Base-by-base conservation (phyloP, 225 moss, liverwort and hornwort genomes). In the Thuidium tamariscinum region DNA sequence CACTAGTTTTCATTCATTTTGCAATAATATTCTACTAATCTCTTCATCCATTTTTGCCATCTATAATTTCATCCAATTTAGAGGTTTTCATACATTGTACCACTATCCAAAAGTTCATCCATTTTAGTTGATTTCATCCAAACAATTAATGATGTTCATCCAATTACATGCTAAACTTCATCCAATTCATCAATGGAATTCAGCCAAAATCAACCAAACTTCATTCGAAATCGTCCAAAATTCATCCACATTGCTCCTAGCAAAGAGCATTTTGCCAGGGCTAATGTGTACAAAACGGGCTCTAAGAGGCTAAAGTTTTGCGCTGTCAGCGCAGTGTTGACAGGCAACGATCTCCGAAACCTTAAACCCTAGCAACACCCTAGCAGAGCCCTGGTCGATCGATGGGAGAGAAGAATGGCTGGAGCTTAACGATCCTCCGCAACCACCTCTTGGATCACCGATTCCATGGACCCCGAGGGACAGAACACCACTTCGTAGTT, bases 401-500 rank as follows among this genome's bases (percentile, higher is more conserved):
- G 11, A 19, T 29, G 39, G 29, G 59, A 59, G 59, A 59, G 18
- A 41, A 57, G 57, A 37, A 11, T 41, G 41, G 77, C 37, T 23
- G 22, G 36, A 36, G 41, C 79, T 42, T 42, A 62, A 29, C 30
- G 61, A 34, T 30, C 36, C 49, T 81, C n/a, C 20, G 22, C 25
- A 26, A 81, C 81, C 17, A 81, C 64, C 64, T 81, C 64, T 8
- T 51, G 49, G 49, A 81, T 64, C 34, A 34, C 16, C 54, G 69
- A 67, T 9, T 22, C 8, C 49, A 7, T 13, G 62, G 80, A 39
- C 46, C 61, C 44, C 9, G 14, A 55, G 55, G 91, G 92, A 68
- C 92, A 92, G 61, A 91, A 89, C n/a, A 92, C 81, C 7, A 92
- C 92, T 36, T 91, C 55, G 84, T 88, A 92, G 26, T 92, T 74